phyloP scores from a whole-genome alignment of 805 yeast genomes.

The Barnettozyma sucrosica region DNA sequence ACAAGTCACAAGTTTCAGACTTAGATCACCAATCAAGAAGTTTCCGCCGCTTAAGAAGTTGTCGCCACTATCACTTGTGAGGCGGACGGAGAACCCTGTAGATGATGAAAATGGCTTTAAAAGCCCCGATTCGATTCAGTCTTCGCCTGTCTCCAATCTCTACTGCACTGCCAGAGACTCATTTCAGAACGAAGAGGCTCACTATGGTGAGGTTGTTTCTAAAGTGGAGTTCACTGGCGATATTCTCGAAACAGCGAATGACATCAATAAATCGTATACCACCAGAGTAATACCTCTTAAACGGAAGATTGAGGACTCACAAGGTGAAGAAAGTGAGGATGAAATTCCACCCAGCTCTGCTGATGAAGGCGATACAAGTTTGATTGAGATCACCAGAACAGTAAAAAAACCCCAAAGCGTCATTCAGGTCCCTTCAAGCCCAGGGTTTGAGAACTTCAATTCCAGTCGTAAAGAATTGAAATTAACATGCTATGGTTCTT shows the following conservation, averaged over 20 bases:
- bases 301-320: conserved; percentile 10
- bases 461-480: conserved; percentile 11
- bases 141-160: conserved; percentile 4
- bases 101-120: conserved; percentile 17
- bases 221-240: conserved; percentile 15
- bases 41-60: conserved; percentile 14
- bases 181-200: background rate
- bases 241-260: background rate
- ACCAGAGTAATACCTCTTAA: conserved; percentile 15
- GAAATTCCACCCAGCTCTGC: conserved; percentile 21
- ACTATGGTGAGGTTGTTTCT: conserved; percentile 10
- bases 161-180: conserved; percentile 8
- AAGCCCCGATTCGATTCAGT: conserved; percentile 16
- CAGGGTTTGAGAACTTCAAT: conserved; percentile 1
- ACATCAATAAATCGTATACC: background rate
- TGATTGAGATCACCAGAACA: conserved; percentile 25
- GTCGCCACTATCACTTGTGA: conserved; percentile 10
- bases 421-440: conserved; percentile 24
- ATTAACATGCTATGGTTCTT: background rate
- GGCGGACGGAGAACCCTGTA: conserved; percentile 5
- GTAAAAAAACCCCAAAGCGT: conserved; percentile 12
- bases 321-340: background rate
- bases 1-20: conserved; percentile 23
- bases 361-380: conserved; percentile 21
- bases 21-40: conserved; percentile 21